Conservation (phyloP, 1,284 basidiomycete species). For the Rhodotorula sp. region DNA sequence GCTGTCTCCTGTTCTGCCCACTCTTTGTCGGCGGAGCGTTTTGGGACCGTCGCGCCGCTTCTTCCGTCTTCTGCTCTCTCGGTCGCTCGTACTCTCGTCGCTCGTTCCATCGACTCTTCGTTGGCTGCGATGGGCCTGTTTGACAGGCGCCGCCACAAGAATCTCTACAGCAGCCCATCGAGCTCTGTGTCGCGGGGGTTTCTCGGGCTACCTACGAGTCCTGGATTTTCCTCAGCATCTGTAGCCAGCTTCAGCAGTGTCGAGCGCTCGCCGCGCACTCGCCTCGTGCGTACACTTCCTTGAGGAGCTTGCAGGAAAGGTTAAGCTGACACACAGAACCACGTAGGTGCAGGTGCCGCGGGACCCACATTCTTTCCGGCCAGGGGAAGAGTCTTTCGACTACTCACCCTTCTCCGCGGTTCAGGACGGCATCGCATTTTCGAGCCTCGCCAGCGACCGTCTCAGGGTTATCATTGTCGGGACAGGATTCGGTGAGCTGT, state of each 20-base stretch:
- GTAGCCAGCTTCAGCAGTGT: not conserved
- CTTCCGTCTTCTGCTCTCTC: too few relatives aligned
- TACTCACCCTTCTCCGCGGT: too few relatives aligned
- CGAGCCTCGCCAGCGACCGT: not conserved
- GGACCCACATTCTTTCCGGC: not conserved
- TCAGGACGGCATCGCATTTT: slow-evolving; percentile 1
- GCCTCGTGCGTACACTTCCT: not conserved
- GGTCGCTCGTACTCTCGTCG: not conserved
- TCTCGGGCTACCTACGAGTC: not conserved
- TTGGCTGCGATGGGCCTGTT: not conserved
- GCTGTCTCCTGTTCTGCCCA: too few relatives aligned
- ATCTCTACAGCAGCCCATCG: not conserved
- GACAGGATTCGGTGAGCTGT: slow-evolving; percentile 19
- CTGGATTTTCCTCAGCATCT: not conserved
- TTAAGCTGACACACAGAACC: not conserved
- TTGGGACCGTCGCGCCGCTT: too few relatives aligned
- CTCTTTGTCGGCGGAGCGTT: too few relatives aligned
- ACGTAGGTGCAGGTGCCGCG: too few relatives aligned
- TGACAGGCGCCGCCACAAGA: not conserved
- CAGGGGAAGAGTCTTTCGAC: not conserved
- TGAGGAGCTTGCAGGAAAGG: too few relatives aligned
- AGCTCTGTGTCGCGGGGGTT: not conserved
- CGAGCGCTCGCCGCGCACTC: not conserved
- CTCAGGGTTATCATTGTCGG: slow-evolving; percentile 24
- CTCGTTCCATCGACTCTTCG: not conserved